Base-by-base conservation (phyloP, 2,329 filamentous ascomycete species). In the Diaporthe sp. region DNA sequence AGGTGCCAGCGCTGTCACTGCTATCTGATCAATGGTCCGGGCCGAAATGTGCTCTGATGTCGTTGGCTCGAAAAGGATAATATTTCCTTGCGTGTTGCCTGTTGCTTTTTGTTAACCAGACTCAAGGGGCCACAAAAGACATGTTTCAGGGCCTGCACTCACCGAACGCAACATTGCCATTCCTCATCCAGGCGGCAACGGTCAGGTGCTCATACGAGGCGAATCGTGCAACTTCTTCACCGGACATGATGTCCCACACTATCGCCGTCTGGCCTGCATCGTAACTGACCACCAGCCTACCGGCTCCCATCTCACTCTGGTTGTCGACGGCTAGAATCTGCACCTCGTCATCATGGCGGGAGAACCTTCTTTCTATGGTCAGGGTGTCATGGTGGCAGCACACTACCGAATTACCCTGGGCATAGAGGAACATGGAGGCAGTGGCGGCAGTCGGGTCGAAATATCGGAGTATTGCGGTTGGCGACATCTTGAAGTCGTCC, bases 141-240 rank as follows among this genome's bases (percentile, higher is more conserved):
- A 55, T 42, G 44, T 13, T n/a, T 37, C 34, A 51, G 53, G 9
- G 31, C 8, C 4, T 53, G 5, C 73, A 81, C 92, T 84, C 88
- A 98, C 96, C 97, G 87, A 98, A 98, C 51, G 95, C 96, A 79
- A 99, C 93, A 85, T 98, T 98, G 73, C 97, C 97, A 85, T 98
- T 98, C 59, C 93, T 91, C 96, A 99, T 98, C 95, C 97, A 99
- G 17, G 94, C 89, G 51, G 96, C 96, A 42, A 95, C 93, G 31
- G 92, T 93, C 77, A 98, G 89, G 78, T 94, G 91, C 81, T 98
- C 95, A 81, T 98, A 98, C 0, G 96, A 97, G 34, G 93, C 93
- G 86, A 98, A 98, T n/a, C 96, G 91, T 53, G 96, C 93, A 75
- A 98, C 90, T 84, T 98, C 95, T 76, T 95, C 92, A 67, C 97